Evolutionary conservation across 2,329 filamentous ascomycete species (phyloP).

Genomic region (Aspergillus pseudonomiae): DNA sequence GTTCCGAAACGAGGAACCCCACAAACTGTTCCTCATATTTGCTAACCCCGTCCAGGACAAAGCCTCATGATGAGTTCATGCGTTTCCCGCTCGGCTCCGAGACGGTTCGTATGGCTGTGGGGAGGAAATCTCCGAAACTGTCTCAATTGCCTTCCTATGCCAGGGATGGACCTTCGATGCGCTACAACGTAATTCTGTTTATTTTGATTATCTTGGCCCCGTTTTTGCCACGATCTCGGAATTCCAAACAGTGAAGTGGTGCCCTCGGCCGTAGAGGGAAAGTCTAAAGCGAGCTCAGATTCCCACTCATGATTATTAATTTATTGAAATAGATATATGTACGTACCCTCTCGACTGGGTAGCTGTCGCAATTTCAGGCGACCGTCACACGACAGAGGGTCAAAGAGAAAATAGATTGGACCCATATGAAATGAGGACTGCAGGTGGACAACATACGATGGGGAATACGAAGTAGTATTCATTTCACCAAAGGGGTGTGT

Average conservation of each 20-base stretch:
- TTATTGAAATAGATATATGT: neutral
- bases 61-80: neutral
- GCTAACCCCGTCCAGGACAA: neutral
- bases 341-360: neutral
- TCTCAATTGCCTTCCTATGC: neutral
- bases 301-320: neutral
- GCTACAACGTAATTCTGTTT: neutral
- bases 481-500: neutral
- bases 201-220: neutral
- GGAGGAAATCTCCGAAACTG: neutral
- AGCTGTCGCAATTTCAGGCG: neutral
- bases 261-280: neutral
- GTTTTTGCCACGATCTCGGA: neutral
- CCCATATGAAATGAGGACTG: neutral
- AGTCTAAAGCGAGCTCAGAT: neutral
- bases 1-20: slow-evolving; percentile 9
- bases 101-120: neutral
- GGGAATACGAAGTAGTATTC: neutral
- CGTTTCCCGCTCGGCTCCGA: neutral
- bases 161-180: neutral
- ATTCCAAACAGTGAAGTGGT: neutral
- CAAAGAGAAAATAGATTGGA: neutral
- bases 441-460: neutral
- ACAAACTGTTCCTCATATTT: neutral
- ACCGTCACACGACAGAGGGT: neutral